Evolutionary conservation across 768 basidiomycete species (phyloP).

Genomic region (Kwoniella botswanensis): DNA sequence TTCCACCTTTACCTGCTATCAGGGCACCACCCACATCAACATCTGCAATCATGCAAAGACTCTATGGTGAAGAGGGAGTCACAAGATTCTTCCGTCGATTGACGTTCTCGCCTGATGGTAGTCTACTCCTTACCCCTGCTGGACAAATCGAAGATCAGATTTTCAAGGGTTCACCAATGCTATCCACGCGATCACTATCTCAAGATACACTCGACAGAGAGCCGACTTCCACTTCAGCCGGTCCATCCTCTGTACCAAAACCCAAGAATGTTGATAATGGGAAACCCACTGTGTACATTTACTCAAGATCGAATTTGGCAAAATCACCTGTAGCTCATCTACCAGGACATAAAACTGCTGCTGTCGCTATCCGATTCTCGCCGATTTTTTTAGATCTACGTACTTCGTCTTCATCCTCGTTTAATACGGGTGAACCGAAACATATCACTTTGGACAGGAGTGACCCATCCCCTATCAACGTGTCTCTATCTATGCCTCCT

Average conservation of each 20-base stretch:
- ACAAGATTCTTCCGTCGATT: conserved; percentile 95
- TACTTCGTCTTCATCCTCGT: conserved; percentile 56
- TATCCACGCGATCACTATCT: conserved; percentile 31
- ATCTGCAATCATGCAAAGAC: conserved; percentile 65
- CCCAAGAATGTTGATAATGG: conserved; percentile 57
- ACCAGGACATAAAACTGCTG: conserved; percentile 94
- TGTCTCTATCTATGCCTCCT: conserved; percentile 63
- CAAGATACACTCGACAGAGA: conserved; percentile 29
- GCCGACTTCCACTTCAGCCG: conserved; percentile 13
- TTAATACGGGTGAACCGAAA: conserved; percentile 60
- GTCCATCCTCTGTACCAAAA: conserved; percentile 53
- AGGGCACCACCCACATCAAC: conserved; percentile 65
- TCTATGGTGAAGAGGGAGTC: conserved; percentile 94
- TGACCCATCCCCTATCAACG: conserved; percentile 55
- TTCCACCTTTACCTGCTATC: conserved; percentile 82
- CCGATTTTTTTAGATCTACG: conserved; percentile 92
- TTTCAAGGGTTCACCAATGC: conserved; percentile 58
- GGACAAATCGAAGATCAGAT: conserved; percentile 96
- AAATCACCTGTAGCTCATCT: conserved; percentile 90
- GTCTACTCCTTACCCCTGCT: conserved; percentile 88
- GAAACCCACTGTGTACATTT: conserved; percentile 81
- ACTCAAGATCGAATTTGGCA: conserved; percentile 92
- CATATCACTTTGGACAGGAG: conserved; percentile 66
- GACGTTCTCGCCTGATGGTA: conserved; percentile 93
- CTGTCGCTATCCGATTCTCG: conserved; percentile 90